Conservation (phyloP, 1,284 basidiomycete genomes). For the Veloboletus limbatus region DNA sequence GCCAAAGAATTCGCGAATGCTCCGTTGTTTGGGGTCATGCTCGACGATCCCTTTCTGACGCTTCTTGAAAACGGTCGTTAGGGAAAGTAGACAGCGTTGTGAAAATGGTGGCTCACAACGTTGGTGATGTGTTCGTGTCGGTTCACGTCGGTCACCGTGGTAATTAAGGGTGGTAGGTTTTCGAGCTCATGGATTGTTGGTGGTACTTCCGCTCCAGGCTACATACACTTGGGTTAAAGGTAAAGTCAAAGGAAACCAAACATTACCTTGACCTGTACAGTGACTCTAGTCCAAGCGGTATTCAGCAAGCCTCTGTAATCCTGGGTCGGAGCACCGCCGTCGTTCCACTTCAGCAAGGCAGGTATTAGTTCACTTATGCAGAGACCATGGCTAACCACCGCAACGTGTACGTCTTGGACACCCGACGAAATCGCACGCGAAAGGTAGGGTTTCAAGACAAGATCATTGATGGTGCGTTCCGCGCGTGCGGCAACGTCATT, state of each 20-base stretch:
- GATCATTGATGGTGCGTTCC: slow-evolving; percentile 51
- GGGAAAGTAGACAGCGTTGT: not conserved
- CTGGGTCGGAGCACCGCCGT: slow-evolving; percentile 29
- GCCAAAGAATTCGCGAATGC: slow-evolving; percentile 77
- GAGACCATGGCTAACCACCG: slow-evolving; percentile 78
- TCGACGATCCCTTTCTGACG: slow-evolving; percentile 79
- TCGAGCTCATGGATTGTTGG: slow-evolving; percentile 23
- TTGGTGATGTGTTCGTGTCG: slow-evolving; percentile 52
- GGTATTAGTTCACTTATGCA: slow-evolving; percentile 67
- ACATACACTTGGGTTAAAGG: slow-evolving; percentile 7
- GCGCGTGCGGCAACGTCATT: slow-evolving; percentile 68
- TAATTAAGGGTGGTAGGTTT: slow-evolving; percentile 35
- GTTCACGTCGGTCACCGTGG: slow-evolving; percentile 54
- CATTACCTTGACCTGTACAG: slow-evolving; percentile 47
- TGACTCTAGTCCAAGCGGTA: slow-evolving; percentile 68
- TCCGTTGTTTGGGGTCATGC: slow-evolving; percentile 73
- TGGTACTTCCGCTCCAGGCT: slow-evolving; percentile 33
- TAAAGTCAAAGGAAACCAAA: not conserved
- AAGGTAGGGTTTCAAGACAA: slow-evolving; percentile 59
- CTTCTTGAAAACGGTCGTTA: slow-evolving; percentile 41
- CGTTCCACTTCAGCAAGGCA: slow-evolving; percentile 45
- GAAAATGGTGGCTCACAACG: slow-evolving; percentile 45
- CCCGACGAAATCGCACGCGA: slow-evolving; percentile 39
- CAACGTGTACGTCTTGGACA: slow-evolving; percentile 51
- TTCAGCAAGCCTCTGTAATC: slow-evolving; percentile 59